These are phyloP conservation scores for Cladosporium sphaerospermum DNA, from an alignment of 2,329 filamentous ascomycete genomes.

Conservation along the genomic window DNA sequence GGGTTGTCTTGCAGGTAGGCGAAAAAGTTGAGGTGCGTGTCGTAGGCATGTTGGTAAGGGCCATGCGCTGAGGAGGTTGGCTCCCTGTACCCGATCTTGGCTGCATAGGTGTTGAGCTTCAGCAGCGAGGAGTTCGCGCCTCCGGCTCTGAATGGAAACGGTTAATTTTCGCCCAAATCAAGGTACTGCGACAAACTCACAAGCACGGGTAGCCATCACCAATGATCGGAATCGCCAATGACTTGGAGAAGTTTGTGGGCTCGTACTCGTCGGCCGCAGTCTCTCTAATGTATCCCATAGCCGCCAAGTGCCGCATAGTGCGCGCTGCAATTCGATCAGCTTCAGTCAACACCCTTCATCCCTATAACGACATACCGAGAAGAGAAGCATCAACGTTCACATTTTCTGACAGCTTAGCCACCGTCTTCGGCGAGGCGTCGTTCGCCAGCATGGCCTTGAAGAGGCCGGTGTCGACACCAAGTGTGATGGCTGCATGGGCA, in stretches of 20 bases:
- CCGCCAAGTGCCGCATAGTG: background rate
- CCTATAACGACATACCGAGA: background rate
- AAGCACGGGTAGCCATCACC: slow-evolving; percentile 2
- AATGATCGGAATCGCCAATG: slow-evolving; percentile 4
- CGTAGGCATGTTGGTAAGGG: slow-evolving; percentile 7
- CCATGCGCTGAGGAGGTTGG: background rate
- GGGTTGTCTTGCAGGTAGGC: slow-evolving; percentile 5
- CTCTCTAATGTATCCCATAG: slow-evolving; percentile 6
- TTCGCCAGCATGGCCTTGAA: slow-evolving; percentile 2
- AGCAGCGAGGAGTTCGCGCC: background rate
- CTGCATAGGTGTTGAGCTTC: slow-evolving; percentile 3
- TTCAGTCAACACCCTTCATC: background rate
- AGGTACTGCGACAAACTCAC: background rate
- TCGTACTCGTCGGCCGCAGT: slow-evolving; percentile 2
- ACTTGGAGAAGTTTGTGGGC: slow-evolving; percentile 5
- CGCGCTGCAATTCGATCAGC: background rate
- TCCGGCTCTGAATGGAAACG: background rate
- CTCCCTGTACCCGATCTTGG: background rate
- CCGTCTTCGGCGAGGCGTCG: slow-evolving; percentile 1
- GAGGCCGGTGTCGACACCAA: slow-evolving; percentile 2
- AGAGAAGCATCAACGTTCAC: background rate
- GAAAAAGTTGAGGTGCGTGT: slow-evolving; percentile 8
- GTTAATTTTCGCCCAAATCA: background rate
- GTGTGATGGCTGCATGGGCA: slow-evolving; percentile 6
- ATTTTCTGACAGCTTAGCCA: background rate